phyloP scores from a whole-genome alignment of 1,284 basidiomycete genomes.

The Leccinum subatratum region DNA sequence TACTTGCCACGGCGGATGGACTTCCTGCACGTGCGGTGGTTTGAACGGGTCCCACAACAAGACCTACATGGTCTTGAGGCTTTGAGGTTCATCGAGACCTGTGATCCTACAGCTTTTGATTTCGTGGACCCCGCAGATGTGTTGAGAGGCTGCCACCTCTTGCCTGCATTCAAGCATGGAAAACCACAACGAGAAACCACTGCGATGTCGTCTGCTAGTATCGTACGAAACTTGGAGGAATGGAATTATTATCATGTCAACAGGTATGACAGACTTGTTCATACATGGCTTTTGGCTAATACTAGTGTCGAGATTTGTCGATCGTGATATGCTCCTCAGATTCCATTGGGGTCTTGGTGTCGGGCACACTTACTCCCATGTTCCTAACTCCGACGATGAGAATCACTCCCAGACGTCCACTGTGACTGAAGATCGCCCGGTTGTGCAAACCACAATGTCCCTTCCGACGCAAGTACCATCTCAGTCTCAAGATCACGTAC shows the following conservation, averaged over 20 bases:
- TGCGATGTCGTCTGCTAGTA: neutral
- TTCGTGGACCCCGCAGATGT: neutral
- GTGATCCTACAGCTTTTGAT: neutral
- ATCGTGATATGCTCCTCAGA: conserved; percentile 10
- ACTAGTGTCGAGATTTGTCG: conserved; percentile 8
- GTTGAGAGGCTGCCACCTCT: neutral
- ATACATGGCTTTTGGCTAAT: neutral
- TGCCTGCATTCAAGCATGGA: neutral
- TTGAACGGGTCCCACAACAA: neutral
- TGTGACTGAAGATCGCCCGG: no score
- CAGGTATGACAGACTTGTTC: no score
- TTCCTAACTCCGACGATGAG: neutral
- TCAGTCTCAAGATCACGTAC: no score
- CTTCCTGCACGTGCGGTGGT: neutral
- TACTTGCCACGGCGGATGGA: neutral
- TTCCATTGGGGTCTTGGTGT: conserved; percentile 10
- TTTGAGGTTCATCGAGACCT: neutral
- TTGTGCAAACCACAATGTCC: no score
- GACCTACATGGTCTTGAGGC: neutral
- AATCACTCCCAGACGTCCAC: no score
- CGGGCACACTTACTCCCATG: conserved; percentile 1
- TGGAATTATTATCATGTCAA: conserved; percentile 2
- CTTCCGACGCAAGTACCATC: no score
- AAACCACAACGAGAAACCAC: neutral
- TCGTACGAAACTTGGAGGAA: neutral